Percentiles rank a stretch among this genome's conserved stretches.
Conservation (phyloP, 306 rosid genomes). For the Canavalia gladiata region DNA sequence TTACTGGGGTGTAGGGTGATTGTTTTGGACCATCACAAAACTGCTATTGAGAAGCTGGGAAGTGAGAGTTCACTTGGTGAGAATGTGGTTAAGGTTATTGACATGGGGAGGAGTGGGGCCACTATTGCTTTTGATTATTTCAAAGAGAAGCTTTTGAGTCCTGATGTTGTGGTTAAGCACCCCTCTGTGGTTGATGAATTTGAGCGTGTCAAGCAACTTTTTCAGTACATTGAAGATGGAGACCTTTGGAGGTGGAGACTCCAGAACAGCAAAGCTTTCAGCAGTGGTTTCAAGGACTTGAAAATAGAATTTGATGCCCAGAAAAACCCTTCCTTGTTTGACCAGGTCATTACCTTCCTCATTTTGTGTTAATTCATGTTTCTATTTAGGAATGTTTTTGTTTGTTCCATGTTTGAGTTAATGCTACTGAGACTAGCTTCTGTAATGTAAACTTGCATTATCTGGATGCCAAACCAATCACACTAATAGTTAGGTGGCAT, state of each 20-base stretch:
- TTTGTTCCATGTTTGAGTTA: no score
- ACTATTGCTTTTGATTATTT: slow-evolving; percentile 94
- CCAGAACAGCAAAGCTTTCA: slow-evolving; percentile 82
- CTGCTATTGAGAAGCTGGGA: slow-evolving; percentile 65
- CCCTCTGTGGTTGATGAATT: slow-evolving; percentile 55
- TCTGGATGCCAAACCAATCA: no score
- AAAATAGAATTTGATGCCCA: slow-evolving; percentile 65
- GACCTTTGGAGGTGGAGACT: slow-evolving; percentile 96
- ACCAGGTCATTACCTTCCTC: slow-evolving; percentile 58
- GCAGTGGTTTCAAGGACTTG: slow-evolving; percentile 76
- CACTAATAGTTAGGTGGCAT: no score
- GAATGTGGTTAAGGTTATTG: slow-evolving; percentile 68
- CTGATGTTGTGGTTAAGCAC: slow-evolving; percentile 35
- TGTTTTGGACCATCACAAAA: slow-evolving; percentile 93
- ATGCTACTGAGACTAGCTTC: no score
- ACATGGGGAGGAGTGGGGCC: slow-evolving; percentile 86
- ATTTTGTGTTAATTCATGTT: background rate
- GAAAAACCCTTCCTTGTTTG: slow-evolving; percentile 71
- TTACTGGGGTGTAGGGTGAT: slow-evolving; percentile 57
- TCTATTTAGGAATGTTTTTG: background rate
- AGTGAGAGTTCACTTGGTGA: slow-evolving; percentile 44
- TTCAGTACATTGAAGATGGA: slow-evolving; percentile 83
- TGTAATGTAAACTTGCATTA: no score
- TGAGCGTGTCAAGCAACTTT: slow-evolving; percentile 62
- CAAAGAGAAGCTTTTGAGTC: slow-evolving; percentile 57